phyloP scores from a whole-genome alignment of 805 yeast genomes.

The Candida awuae region DNA sequence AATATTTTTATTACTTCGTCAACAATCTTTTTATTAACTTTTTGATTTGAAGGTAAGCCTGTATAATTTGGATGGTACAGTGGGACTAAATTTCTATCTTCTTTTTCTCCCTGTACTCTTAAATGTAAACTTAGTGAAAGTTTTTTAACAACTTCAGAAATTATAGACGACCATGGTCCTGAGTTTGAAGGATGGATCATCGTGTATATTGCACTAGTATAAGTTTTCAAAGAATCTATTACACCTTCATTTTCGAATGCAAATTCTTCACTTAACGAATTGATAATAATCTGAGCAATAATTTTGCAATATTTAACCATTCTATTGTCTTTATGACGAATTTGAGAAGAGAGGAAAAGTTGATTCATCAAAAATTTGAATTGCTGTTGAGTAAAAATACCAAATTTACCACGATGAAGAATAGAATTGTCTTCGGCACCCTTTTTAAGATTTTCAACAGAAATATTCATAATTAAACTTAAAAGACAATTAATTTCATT shows the following conservation, averaged over 20 bases:
- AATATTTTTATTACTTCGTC: slow-evolving; percentile 31
- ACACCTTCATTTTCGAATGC: slow-evolving; percentile 37
- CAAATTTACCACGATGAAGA: slow-evolving; percentile 41
- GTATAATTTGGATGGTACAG: slow-evolving; percentile 20
- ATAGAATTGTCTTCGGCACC: slow-evolving; percentile 26
- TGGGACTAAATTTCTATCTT: slow-evolving; percentile 23
- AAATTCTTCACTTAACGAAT: slow-evolving; percentile 49
- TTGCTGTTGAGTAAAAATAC: slow-evolving; percentile 59
- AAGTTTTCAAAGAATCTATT: slow-evolving; percentile 42
- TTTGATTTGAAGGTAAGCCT: slow-evolving; percentile 18
- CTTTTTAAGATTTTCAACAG: slow-evolving; percentile 38
- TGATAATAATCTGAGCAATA: slow-evolving; percentile 42
- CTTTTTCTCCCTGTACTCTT: slow-evolving; percentile 44
- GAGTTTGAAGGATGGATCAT: slow-evolving; percentile 86
- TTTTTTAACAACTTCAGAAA: slow-evolving; percentile 57
- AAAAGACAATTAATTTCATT: slow-evolving; percentile 55
- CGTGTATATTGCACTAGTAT: slow-evolving; percentile 66
- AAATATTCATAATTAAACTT: slow-evolving; percentile 53
- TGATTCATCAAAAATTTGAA: slow-evolving; percentile 52
- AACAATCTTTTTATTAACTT: slow-evolving; percentile 20
- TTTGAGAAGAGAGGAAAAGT: slow-evolving; percentile 27
- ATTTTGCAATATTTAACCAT: slow-evolving; percentile 21
- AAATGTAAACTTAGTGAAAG: slow-evolving; percentile 54
- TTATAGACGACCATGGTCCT: slow-evolving; percentile 79
- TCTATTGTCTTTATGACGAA: slow-evolving; percentile 18